A percentile compares a stretch with the other conserved stretches of the same genome.
Conservation (phyloP, 2,329 filamentous ascomycete genomes). For the Chrysoporthe cubensis region DNA sequence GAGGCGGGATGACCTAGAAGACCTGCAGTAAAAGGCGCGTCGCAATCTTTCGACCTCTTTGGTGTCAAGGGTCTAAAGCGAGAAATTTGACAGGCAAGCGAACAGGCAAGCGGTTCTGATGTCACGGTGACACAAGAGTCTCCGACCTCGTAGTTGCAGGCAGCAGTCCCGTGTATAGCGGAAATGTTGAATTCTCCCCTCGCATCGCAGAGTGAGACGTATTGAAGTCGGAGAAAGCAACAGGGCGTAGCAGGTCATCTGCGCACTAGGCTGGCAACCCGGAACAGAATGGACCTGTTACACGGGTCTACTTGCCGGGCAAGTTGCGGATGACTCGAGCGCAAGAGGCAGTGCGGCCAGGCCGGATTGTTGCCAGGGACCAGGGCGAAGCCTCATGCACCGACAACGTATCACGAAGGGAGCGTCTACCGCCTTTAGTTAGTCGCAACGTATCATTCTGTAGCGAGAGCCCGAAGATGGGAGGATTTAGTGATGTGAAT, state of each 20-base stretch:
- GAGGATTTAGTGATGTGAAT: neutral
- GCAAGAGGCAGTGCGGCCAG: conserved; percentile 14
- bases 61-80: conserved; percentile 4
- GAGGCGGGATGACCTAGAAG: conserved; percentile 12
- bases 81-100: neutral
- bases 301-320: conserved; percentile 19
- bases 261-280: conserved; percentile 19
- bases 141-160: neutral
- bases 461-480: neutral
- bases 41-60: conserved; percentile 4
- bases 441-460: conserved; percentile 23
- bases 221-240: neutral
- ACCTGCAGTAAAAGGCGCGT: conserved; percentile 2
- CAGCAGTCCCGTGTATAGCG: neutral
- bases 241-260: conserved; percentile 7
- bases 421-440: conserved; percentile 19
- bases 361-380: conserved; percentile 10
- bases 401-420: conserved; percentile 15
- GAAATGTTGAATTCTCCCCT: neutral
- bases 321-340: conserved; percentile 20
- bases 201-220: conserved; percentile 11
- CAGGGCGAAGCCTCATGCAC: conserved; percentile 15
- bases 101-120: neutral
- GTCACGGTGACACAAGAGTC: neutral
- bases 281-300: conserved; percentile 16